Evolutionary conservation across 768 basidiomycete species (phyloP), one percentile per base, ranked within the genome.

Genomic region (Cystobasidium ongulense): DNA sequence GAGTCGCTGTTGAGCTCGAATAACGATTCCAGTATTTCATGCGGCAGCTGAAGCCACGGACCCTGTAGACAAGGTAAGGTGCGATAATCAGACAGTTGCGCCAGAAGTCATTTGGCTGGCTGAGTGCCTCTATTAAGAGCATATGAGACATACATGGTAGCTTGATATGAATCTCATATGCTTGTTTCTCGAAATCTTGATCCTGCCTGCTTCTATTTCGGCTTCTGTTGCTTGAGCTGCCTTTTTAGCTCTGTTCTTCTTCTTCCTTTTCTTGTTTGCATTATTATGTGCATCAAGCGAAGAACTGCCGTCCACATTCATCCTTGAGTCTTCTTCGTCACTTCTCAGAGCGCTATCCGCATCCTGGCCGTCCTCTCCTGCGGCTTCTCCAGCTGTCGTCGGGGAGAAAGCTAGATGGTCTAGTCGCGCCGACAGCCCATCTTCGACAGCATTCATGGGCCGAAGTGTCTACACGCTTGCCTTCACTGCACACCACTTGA

Each of bases 131-230:
- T 41, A 41, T n/a, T 27, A 18, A 41, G 33, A 23, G 1, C 23
- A 11, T n/a, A 53, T 50, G 27, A 74, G 59, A 87, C 88, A 74
- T 82, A 91, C 90, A 80, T 91, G 90, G 80, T 90, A 92, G 27
- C 91, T 91, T 81, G 89, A 91, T 82, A 93, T 92, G 78, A 92
- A 92, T 33, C 88, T 87, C 92, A 91, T 92, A 78, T 94, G 92
- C 81, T 94, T 94, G 83, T 93, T 92, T 76, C 92, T 86, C 82
- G 89, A 90, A 78, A 94, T 93, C 80, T 89, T 90, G 1, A 93
- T 85, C 8, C 36, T 1, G 38, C 36, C 63, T 21, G 53, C 57
- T 18, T 63, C 62, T 25, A 31, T 39, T 23, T 63, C 63, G 23
- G 39, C 46, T 36, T 50, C 39, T 27, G 43, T 31, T 31, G 41